phyloP scores from a whole-genome alignment of 1,139 yeast species.

The Geotrichum candidum region DNA sequence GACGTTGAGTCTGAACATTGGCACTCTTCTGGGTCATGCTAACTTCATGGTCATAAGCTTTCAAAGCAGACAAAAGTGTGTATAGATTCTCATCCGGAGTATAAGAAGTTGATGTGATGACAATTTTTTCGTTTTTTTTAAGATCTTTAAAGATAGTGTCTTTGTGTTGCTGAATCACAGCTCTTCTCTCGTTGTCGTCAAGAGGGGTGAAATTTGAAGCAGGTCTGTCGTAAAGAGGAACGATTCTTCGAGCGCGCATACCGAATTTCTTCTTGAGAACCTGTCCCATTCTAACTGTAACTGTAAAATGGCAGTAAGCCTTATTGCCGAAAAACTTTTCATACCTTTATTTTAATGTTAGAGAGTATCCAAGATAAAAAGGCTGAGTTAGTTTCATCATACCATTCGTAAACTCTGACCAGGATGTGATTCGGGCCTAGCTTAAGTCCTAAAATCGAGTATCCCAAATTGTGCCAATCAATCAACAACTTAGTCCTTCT shows the following conservation, averaged over 20 bases:
- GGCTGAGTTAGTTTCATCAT: not conserved
- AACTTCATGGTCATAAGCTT: constrained; percentile 44
- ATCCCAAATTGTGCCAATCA: constrained; percentile 97
- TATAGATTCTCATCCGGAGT: constrained; percentile 91
- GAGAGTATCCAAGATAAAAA: not conserved
- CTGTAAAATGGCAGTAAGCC: constrained; percentile 72
- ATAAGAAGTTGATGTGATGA: constrained; percentile 86
- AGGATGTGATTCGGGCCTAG: constrained; percentile 52
- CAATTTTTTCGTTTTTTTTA: constrained; percentile 46
- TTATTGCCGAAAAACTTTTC: constrained; percentile 47
- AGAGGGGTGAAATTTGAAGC: constrained; percentile 61
- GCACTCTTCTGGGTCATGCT: not conserved
- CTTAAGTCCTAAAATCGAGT: constrained; percentile 68
- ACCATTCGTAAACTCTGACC: constrained; percentile 49
- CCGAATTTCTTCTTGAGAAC: constrained; percentile 54
- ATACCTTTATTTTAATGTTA: constrained; percentile 21
- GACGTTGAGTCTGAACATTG: constrained; percentile 2
- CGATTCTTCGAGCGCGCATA: constrained; percentile 38
- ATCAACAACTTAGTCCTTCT: constrained; percentile 61
- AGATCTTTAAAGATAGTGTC: constrained; percentile 40
- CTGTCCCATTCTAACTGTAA: constrained; percentile 65
- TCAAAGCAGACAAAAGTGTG: constrained; percentile 62
- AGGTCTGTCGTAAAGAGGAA: constrained; percentile 38
- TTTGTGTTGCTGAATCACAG: constrained; percentile 36
- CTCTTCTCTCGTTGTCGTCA: constrained; percentile 29